Percentiles rank a stretch among this genome's conserved stretches.
phyloP scores from a whole-genome alignment of 2,329 filamentous ascomycete species.

The Colletotrichum tropicale region DNA sequence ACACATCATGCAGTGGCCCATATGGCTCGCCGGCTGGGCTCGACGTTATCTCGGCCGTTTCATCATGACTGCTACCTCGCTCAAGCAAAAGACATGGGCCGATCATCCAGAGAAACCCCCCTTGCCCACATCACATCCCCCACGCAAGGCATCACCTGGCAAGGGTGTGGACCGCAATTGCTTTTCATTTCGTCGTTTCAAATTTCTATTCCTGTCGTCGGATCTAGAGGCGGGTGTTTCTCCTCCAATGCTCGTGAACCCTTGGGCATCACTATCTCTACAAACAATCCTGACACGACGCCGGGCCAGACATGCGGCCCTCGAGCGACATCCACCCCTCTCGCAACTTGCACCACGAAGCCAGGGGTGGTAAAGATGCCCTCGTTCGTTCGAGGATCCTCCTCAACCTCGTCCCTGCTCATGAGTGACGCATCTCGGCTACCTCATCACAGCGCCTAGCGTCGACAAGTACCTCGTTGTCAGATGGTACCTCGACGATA shows the following conservation, averaged over 20 bases:
- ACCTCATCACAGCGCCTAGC: conserved; percentile 19
- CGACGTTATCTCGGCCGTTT: background rate
- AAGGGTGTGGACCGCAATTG: background rate
- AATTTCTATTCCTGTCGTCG: background rate
- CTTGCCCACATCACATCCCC: background rate
- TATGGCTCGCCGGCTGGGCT: background rate
- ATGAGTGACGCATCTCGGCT: background rate
- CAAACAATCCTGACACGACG: background rate
- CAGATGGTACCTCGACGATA: conserved; percentile 26
- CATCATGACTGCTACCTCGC: background rate
- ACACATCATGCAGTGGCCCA: background rate
- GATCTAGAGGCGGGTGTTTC: background rate
- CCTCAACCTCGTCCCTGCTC: background rate
- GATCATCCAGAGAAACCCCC: background rate
- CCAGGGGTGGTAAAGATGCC: background rate
- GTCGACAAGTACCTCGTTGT: conserved; percentile 8
- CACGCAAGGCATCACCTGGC: background rate
- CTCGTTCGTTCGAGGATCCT: background rate
- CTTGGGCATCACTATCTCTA: background rate
- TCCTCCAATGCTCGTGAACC: background rate
- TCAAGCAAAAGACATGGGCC: background rate
- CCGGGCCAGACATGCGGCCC: background rate
- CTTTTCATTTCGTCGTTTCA: background rate
- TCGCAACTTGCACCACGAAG: background rate
- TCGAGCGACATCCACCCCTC: background rate